A percentile compares a stretch with the other conserved stretches of the same genome.
These are phyloP conservation scores for Geotrichum cucujoidarum DNA, from an alignment of 1,139 yeast species.

Conservation along the genomic window DNA sequence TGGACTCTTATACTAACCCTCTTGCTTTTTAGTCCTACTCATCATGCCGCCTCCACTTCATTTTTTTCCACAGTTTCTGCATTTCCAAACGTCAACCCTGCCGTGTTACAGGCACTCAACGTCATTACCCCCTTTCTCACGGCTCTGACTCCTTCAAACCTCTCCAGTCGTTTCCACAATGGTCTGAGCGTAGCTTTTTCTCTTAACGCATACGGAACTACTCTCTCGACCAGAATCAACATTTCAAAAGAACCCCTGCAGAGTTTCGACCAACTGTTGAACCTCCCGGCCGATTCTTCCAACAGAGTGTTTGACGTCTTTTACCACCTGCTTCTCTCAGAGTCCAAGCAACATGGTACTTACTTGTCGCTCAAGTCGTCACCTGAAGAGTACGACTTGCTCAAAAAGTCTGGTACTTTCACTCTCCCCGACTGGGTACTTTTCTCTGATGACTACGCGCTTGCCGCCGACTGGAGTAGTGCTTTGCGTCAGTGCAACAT, in stretches of 20 bases:
- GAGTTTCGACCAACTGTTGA: conserved; percentile 34
- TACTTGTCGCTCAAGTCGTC: conserved; percentile 34
- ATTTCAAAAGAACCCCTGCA: conserved; percentile 33
- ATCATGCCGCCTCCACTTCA: conserved; percentile 21
- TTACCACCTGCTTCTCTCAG: conserved; percentile 37
- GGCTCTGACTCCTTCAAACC: conserved; percentile 37
- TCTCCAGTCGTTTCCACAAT: conserved; percentile 37
- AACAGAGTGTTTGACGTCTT: conserved; percentile 39
- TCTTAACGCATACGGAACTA: conserved; percentile 34
- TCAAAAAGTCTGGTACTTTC: conserved; percentile 33
- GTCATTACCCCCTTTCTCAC: conserved; percentile 40
- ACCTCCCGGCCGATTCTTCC: conserved; percentile 28
- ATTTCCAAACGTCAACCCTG: conserved; percentile 37
- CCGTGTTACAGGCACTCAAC: conserved; percentile 36
- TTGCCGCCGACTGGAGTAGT: conserved; percentile 42
- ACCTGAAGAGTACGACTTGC: conserved; percentile 35
- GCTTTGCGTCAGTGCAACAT: conserved; percentile 38
- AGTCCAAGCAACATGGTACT: conserved; percentile 32
- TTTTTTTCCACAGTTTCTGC: conserved; percentile 33
- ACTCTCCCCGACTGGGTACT: conserved; percentile 37
- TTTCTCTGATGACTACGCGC: conserved; percentile 37
- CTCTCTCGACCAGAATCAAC: conserved; percentile 35
- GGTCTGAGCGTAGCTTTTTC: conserved; percentile 35
- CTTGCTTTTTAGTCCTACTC: conserved; percentile 21
- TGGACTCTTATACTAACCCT: not conserved